Base-by-base conservation (phyloP, 1,284 basidiomycete genomes). In the Ustilago loliicola region DNA sequence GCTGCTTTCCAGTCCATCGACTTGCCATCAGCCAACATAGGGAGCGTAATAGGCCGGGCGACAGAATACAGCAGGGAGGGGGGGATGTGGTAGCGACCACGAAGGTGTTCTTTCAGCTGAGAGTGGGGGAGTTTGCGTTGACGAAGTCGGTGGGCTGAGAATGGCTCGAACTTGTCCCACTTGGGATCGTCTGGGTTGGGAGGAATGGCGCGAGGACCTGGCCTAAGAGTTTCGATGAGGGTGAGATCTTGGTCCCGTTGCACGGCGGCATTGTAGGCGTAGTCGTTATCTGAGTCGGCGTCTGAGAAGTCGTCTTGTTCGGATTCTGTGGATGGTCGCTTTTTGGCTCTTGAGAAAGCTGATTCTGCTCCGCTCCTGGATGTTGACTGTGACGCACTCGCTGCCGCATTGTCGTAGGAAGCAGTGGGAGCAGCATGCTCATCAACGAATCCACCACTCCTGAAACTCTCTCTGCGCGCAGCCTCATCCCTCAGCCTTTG, bases 31-130 rank as follows among this genome's bases (percentile, higher is more conserved):
- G 40, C 45, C 15, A 21, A 25, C 19, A 50, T 38, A 4, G 47
- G 2, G 11, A 32, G 27, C n/a, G 54, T 45, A 10, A 57, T 58
- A n/a, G 65, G 64, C 11, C 71, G 47, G 1, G 64, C 72, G 32
- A 85, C 53, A 6, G 94, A 94, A 88, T 99, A 98, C 34, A 99
- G 88, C 30, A 90, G 90, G 0, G 94, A 94, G 0, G 95, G 94
- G 0, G 93, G 91, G 50, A 99, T 89, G 83, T 93, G 94, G 86
- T 92, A 96, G 34, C 96, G 91, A 3, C 92, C 94, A 27, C 90
- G 89, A 32, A 99, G 89, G 86, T 95, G 91, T n/a, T 92, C 91
- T 86, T 93, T 91, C 9, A 98, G 87, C 68, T 92, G 90, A 25
- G 91, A 90, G 84, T 98, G 92, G 1, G 93, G 85, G 7, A 96